A percentile compares a stretch with the other conserved stretches of the same genome.
phyloP scores from a whole-genome alignment of 202 grass and related monocot species.

The Brachypodium distachyon region DNA sequence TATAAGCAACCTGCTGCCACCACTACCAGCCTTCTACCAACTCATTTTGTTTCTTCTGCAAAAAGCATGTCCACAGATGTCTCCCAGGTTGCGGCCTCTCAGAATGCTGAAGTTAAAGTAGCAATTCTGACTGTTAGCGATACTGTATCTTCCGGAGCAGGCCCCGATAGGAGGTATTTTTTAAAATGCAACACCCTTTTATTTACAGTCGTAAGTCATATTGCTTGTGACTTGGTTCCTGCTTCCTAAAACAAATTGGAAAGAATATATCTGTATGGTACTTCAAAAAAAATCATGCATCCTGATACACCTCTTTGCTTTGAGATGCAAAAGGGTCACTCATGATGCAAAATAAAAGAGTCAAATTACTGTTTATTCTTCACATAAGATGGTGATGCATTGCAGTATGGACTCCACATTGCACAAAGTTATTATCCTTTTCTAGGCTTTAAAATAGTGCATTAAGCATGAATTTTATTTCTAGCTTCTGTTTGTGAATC shows the following conservation, averaged over 20 bases:
- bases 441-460: neutral
- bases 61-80: constrained; percentile 15
- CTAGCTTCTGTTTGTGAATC: neutral
- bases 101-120: constrained; percentile 52
- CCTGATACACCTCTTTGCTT: constrained; percentile 80
- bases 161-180: constrained; percentile 86
- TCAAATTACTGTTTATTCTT: constrained; percentile 18
- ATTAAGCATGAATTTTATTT: neutral
- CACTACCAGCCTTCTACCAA: neutral
- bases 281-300: constrained; percentile 47
- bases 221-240: neutral
- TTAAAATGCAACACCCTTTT: neutral
- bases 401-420: constrained; percentile 36
- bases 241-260: neutral
- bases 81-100: constrained; percentile 10
- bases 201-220: neutral
- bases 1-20: constrained; percentile 10
- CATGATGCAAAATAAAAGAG: constrained; percentile 59
- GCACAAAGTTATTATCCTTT: neutral
- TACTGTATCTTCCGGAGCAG: constrained; percentile 74
- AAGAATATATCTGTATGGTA: neutral
- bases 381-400: constrained; percentile 33
- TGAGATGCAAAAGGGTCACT: constrained; percentile 62
- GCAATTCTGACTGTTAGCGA: constrained; percentile 95
- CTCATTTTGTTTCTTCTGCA: constrained; percentile 8